phyloP scores from a whole-genome alignment of 768 basidiomycete species.

The Lyophyllum atratum region DNA sequence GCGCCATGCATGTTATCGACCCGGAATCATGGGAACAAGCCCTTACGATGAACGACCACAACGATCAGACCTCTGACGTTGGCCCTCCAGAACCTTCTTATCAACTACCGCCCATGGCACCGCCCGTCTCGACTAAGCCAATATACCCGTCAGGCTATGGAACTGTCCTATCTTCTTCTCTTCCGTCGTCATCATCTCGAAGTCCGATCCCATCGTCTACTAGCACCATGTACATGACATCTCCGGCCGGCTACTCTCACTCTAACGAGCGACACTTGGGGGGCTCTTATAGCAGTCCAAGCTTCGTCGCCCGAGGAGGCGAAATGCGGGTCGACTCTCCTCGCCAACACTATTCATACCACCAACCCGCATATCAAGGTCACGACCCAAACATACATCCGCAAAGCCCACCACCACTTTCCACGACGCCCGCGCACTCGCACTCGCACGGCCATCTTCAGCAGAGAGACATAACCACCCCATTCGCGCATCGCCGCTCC shows the following conservation, averaged over 20 bases:
- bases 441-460: constrained; percentile 33
- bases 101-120: constrained; percentile 44
- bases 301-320: constrained; percentile 41
- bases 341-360: constrained; percentile 56
- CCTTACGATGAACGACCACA: constrained; percentile 52
- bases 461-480: constrained; percentile 44
- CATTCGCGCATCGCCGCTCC: constrained; percentile 59
- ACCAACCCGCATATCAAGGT: constrained; percentile 47
- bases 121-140: constrained; percentile 50
- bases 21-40: constrained; percentile 56
- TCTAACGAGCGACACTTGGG: constrained; percentile 52
- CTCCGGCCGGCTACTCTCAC: constrained; percentile 45
- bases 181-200: constrained; percentile 45
- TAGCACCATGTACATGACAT: constrained; percentile 40
- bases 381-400: constrained; percentile 42
- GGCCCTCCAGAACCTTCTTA: constrained; percentile 45
- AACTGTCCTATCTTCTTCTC: constrained; percentile 39
- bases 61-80: constrained; percentile 14
- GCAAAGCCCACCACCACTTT: constrained; percentile 40
- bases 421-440: constrained; percentile 35
- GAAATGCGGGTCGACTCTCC: constrained; percentile 46
- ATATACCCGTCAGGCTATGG: constrained; percentile 47
- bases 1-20: constrained; percentile 50
- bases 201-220: constrained; percentile 35
- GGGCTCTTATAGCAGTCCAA: constrained; percentile 47